Evolutionary conservation across 2,329 filamentous ascomycete genomes (phyloP).

Genomic region (Cladosporium velox): DNA sequence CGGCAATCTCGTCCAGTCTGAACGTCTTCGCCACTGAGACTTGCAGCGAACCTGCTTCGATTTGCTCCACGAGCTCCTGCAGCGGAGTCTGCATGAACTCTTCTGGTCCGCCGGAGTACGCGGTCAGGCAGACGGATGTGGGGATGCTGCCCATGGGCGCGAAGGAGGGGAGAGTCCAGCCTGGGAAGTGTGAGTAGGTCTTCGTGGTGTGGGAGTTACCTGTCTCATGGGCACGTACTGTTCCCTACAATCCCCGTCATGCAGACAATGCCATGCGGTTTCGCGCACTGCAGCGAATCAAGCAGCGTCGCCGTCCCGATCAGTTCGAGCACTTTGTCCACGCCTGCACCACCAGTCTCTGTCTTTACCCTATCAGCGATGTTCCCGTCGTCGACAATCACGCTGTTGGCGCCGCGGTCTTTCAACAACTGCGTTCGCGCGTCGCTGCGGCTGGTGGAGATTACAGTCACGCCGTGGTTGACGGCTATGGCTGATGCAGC

Average conservation of each 20-base stretch:
- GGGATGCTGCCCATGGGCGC: slow-evolving; percentile 49
- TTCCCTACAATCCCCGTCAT: slow-evolving; percentile 51
- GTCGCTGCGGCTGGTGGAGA: slow-evolving; percentile 44
- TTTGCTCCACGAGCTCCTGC: slow-evolving; percentile 41
- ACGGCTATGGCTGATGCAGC: slow-evolving; percentile 51
- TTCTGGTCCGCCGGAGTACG: slow-evolving; percentile 42
- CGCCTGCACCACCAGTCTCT: slow-evolving; percentile 33
- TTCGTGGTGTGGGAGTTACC: not conserved
- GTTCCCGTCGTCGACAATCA: slow-evolving; percentile 48
- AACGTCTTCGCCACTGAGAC: slow-evolving; percentile 47
- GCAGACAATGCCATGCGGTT: slow-evolving; percentile 46
- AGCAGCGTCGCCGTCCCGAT: slow-evolving; percentile 46
- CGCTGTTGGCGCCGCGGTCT: slow-evolving; percentile 45
- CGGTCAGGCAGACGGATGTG: slow-evolving; percentile 43
- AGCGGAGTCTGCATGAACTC: slow-evolving; percentile 48
- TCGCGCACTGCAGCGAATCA: slow-evolving; percentile 48
- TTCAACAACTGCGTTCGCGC: slow-evolving; percentile 42
- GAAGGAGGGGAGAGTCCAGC: slow-evolving; percentile 43
- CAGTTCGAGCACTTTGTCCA: slow-evolving; percentile 52
- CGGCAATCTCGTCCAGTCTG: slow-evolving; percentile 48
- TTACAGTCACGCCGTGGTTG: slow-evolving; percentile 43
- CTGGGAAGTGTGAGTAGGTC: slow-evolving; percentile 18
- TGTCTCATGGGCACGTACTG: slow-evolving; percentile 9
- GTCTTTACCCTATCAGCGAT: slow-evolving; percentile 42
- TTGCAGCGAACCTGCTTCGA: slow-evolving; percentile 44